Conservation (phyloP, 2,329 filamentous ascomycete genomes). For the Aspergillus piperis region DNA sequence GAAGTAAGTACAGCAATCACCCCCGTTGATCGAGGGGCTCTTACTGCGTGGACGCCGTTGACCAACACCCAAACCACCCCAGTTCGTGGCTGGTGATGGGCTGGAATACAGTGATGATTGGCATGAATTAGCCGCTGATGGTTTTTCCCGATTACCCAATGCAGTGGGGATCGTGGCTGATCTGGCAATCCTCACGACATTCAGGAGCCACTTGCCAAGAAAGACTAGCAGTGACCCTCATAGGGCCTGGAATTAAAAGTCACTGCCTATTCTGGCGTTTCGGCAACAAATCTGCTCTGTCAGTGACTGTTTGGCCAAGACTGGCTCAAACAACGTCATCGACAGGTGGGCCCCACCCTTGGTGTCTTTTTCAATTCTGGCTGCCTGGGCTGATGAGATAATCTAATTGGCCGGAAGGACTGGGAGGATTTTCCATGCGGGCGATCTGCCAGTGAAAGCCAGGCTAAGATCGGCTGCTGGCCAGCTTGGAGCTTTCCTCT, state of each 20-base stretch:
- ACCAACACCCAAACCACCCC: background rate
- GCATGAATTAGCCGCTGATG: background rate
- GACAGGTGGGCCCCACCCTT: background rate
- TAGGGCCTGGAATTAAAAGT: background rate
- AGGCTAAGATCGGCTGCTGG: background rate
- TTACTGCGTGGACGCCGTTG: background rate
- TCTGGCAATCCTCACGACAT: background rate
- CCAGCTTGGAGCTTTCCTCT: background rate
- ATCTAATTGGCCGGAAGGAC: background rate
- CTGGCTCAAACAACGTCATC: background rate
- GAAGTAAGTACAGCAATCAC: background rate
- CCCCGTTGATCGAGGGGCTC: background rate
- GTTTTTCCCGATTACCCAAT: background rate
- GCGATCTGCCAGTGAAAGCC: background rate
- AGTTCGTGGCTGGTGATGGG: background rate
- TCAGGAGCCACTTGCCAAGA: background rate
- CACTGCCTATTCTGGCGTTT: background rate
- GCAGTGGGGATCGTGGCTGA: background rate
- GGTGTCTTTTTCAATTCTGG: background rate
- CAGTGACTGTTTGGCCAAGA: background rate
- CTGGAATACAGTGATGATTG: background rate
- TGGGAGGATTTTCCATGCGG: background rate
- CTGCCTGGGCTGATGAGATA: background rate
- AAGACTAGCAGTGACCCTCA: background rate
- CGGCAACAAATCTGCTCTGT: background rate